Conservation (phyloP, 306 rosid genomes). For the Chamaecrista fasciculata region DNA sequence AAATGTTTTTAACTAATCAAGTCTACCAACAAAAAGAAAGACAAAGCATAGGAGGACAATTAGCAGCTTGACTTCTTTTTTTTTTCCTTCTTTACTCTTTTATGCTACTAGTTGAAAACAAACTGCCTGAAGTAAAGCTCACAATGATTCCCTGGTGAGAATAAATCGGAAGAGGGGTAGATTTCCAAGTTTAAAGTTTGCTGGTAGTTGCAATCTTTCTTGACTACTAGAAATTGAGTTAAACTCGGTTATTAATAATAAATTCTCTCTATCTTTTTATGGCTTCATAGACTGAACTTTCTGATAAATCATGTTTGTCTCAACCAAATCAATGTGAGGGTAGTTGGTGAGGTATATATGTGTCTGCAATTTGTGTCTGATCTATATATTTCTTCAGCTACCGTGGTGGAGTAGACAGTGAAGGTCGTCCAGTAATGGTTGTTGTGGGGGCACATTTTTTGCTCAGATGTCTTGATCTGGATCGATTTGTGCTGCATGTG, state of each 20-base stretch:
- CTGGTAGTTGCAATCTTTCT: not conserved
- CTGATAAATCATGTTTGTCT: slow-evolving; percentile 1
- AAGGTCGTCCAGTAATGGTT: slow-evolving; percentile 94
- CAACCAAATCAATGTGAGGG: not conserved
- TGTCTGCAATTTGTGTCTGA: slow-evolving; percentile 18
- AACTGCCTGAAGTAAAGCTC: not conserved
- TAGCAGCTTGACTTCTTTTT: not conserved
- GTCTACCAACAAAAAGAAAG: not conserved
- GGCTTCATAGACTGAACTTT: slow-evolving; percentile 9
- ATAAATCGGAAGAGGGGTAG: not conserved
- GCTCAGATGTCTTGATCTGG: slow-evolving; percentile 91
- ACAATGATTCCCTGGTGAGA: not conserved
- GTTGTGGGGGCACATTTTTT: slow-evolving; percentile 99
- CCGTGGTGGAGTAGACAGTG: slow-evolving; percentile 97
- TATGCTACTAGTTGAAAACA: not conserved
- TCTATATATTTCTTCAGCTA: slow-evolving; percentile 52
- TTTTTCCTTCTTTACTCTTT: not conserved
- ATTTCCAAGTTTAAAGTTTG: not conserved
- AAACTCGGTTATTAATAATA: not conserved
- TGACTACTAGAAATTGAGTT: not conserved
- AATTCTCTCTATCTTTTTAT: slow-evolving; percentile 1
- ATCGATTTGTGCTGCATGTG: slow-evolving; percentile 77
- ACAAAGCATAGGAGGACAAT: not conserved
- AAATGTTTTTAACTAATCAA: not conserved
- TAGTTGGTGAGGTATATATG: not conserved